phyloP scores from a whole-genome alignment of 108 stramenopile genomes.

The Nannochloropsis oceanica region DNA sequence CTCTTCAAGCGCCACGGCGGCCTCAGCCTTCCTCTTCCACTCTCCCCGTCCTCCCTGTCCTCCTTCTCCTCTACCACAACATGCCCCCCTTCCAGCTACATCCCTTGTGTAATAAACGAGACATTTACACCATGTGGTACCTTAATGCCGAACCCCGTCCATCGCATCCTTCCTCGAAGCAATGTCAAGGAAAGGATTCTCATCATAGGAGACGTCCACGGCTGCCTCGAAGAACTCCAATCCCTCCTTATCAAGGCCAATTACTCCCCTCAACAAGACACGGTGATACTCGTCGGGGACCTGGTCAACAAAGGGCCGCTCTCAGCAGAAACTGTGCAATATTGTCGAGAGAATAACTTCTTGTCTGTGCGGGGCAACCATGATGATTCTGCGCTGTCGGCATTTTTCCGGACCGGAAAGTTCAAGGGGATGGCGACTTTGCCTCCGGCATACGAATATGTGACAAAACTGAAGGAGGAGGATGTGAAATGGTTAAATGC shows the following conservation, averaged over 20 bases:
- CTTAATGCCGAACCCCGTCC: background rate
- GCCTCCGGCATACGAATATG: background rate
- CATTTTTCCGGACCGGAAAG: conserved; percentile 46
- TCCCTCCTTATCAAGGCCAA: conserved; percentile 46
- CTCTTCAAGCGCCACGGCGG: background rate
- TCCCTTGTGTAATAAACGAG: conserved; percentile 27
- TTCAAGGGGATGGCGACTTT: background rate
- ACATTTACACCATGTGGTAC: background rate
- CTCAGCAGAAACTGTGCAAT: conserved; percentile 52
- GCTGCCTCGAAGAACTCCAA: conserved; percentile 54
- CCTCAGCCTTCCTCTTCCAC: conserved; percentile 13
- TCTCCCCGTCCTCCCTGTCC: background rate
- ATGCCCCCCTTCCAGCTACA: background rate
- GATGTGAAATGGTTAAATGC: conserved; percentile 26
- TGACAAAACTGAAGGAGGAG: background rate
- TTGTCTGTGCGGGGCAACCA: conserved; percentile 68
- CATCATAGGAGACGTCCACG: conserved; percentile 69
- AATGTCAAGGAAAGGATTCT: conserved; percentile 21
- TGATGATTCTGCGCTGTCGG: conserved; percentile 57
- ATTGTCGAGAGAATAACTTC: conserved; percentile 44
- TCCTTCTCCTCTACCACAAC: background rate
- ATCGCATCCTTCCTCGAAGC: background rate
- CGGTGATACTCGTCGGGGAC: conserved; percentile 68
- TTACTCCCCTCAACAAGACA: conserved; percentile 24
- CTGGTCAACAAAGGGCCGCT: conserved; percentile 74